Base-by-base conservation (phyloP, 352 stramenopile species). In the Phytophthora fragariae region DNA sequence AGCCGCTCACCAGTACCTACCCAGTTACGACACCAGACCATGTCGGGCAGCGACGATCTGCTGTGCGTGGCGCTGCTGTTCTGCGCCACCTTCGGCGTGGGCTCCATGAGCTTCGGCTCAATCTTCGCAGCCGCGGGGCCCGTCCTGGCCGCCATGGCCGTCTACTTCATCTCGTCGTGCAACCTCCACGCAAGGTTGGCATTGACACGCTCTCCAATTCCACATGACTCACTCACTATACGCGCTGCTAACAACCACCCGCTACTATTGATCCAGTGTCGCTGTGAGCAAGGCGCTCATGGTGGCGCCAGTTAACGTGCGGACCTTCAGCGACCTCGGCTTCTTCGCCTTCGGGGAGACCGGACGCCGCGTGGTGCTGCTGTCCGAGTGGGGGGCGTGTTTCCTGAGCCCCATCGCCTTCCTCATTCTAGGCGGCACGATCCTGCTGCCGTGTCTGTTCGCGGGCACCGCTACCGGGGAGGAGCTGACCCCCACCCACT, bases 91-190 rank as follows among this genome's bases (percentile, higher is more conserved):
- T 92, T 92, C 61, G 82, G 87, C 33, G 84, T 92, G 56, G 85
- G 84, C 9, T 92, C 85, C 50, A 89, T 92, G 78, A 92, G 85
- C 69, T 92, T 94, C 58, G 82, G 85, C 41, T 73, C 83, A 54
- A 75, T 92, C 27, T 94, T 92, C 61, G 85, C 83, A 3, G 78
- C 83, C 29, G 77, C 85, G 1, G 85, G 87, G 0, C 83, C 85
- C 15, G 62, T 92, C 19, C 54, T 91, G 3, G 85, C 83, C 14
- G 86, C 83, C 50, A 75, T 92, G 50, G 77, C 77, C 37, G 76
- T 94, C 57, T 92, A 92, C 54, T 91, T 94, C 72, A 76, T 92
- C 56, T 92, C 87, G n/a, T 82, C 83, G 29, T 91, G 86, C 75
- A 93, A 93, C 46, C 82, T 92, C 27, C 86, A 92, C 65, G 81